phyloP scores from a whole-genome alignment of 2,329 filamentous ascomycete genomes.

The Dryadomyces sulphureus region DNA sequence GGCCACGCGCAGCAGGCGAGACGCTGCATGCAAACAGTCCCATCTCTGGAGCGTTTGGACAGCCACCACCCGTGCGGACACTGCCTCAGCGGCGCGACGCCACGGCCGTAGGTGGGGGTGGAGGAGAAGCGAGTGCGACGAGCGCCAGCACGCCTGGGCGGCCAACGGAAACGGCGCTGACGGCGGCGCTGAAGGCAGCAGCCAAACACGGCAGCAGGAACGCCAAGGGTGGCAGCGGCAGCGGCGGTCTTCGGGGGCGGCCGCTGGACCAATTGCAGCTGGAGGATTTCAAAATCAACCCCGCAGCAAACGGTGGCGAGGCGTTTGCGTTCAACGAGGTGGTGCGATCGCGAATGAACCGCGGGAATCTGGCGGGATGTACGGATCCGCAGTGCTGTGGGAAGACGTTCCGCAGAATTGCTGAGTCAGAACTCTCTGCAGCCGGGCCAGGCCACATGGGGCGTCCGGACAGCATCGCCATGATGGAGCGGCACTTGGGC shows the following conservation, averaged over 20 bases:
- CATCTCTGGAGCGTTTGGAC: constrained; percentile 2
- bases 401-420: constrained; percentile 52
- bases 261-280: constrained; percentile 42
- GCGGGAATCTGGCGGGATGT: constrained; percentile 60
- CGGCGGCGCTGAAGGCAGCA: not conserved
- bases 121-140: not conserved
- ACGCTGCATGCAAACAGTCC: not conserved
- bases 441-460: constrained; percentile 20
- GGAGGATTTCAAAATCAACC: constrained; percentile 73
- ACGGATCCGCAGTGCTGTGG: constrained; percentile 65
- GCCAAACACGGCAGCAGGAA: constrained; percentile 2
- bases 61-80: constrained; percentile 6
- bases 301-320: constrained; percentile 52
- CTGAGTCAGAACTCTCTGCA: constrained; percentile 29
- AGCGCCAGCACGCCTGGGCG: not conserved
- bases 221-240: constrained; percentile 1
- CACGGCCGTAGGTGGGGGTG: not conserved
- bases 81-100: constrained; percentile 1
- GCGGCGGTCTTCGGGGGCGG: constrained; percentile 35
- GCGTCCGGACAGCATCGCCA: constrained; percentile 25
- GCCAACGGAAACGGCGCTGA: not conserved
- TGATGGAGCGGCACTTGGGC: constrained; percentile 43
- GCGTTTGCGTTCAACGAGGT: constrained; percentile 63
- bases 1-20: not conserved
- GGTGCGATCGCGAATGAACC: constrained; percentile 53